Evolutionary conservation across 495 filamentous ascomycete species (phyloP), one percentile per base, ranked within the genome.

Genomic region (Xylaria sp.): DNA sequence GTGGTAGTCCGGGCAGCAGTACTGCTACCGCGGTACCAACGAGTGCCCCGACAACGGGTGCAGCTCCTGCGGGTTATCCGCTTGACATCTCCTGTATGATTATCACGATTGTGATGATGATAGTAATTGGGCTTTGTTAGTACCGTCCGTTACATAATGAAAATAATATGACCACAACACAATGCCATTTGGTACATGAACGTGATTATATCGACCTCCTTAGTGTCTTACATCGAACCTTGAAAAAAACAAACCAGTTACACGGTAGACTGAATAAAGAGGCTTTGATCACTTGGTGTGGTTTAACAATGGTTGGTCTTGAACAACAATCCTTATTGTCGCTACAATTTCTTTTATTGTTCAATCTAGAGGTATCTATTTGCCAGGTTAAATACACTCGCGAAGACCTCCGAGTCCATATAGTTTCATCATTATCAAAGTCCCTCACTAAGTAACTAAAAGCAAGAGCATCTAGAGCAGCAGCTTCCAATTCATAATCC

Each of bases 41-140:
- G 17, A 58, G 24, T 44, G 41, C 41, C 9, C 24, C 53, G 26
- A 7, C 37, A 12, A n/a, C 41, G 19, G 29, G 66, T 58, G 41
- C 0, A 21, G 40, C 14, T 48, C 11, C 11, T 68, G 19, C 41
- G 53, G 37, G 3, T 5, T 48, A 26, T 33, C 46, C 53, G 58
- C 5, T 50, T 35, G 46, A 40, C 17, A 19, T 19, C 19, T 26
- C 17, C n/a, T 41, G 26, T 14, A 21, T 63, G 24, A 44, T 26
- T 70, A 21, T 43, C 46, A 11, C 55, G 43, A 44, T 53, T 5
- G 29, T 63, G 41, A 63, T 63, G n/a, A 62, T 31, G n/a, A n/a
- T 55, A 40, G 33, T 57, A 24, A n/a, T 63, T 33, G 58, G 26
- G 44, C 68, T 63, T 55, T 62, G 17, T 53, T 41, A 24, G 17